Evolutionary conservation across 2,329 filamentous ascomycete species (phyloP), one percentile per base, ranked within the genome.

Genomic region (Tolypocladium inflatum): DNA sequence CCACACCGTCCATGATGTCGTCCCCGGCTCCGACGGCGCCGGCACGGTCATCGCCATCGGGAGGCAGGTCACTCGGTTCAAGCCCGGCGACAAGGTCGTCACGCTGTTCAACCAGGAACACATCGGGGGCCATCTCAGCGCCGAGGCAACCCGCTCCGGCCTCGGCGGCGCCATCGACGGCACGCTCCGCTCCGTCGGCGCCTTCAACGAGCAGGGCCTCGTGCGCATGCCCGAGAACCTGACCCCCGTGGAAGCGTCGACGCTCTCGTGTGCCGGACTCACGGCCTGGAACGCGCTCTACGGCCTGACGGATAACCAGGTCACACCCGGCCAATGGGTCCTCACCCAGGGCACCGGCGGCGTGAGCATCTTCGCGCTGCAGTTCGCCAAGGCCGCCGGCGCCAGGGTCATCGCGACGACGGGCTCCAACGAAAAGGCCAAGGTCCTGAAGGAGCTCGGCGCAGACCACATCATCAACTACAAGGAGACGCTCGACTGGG

Each of bases 301-400:
- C 63, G 85, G 85, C 2, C 65, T 84, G 37, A 70, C 71, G 63
- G 73, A 74, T 30, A 67, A 70, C 60, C 66, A 66, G 53, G 62
- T 87, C 59, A 75, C 76, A 65, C 78, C 82, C 0, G 84, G 84
- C 4, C 71, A 81, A 60, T 77, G 70, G 64, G 84, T 90, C 3
- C 76, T 90, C 39, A 85, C 85, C 1, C 84, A 89, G 70, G 87
- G 86, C n/a, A 89, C 85, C 0, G 86, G 87, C 23, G 86, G 86
- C 59, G 86, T 89, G 9, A 82, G 79, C 61, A 77, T 88, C 60
- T 87, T 87, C 59, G 86, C 80, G 4, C 69, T 88, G n/a, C 86
- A 80, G 71, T 79, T 80, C 61, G 78, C 78, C 57, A 78, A 78
- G 65, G 76, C 76, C 1, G 76, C 75, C 4, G 77, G 78, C 51